Evolutionary conservation across 2,329 filamentous ascomycete genomes (phyloP), one percentile per base, ranked within the genome.

Genomic region (Magnaporthiopsis rhizophila): DNA sequence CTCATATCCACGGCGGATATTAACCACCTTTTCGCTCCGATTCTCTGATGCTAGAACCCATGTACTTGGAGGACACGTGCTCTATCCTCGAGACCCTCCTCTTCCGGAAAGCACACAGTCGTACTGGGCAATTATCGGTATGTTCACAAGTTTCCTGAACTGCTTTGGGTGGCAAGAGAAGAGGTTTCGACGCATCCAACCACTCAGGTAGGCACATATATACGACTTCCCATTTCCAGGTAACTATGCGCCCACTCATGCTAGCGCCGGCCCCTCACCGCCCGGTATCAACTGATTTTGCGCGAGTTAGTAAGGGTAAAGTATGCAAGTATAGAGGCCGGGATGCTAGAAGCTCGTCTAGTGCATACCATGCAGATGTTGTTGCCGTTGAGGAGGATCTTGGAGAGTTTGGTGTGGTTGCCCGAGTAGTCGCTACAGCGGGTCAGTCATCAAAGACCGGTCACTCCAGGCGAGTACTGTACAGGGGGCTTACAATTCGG

Each of bases 341-440:
- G 45, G 45, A n/a, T 9, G 7, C 21, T 7, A 8, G 7, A 9
- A 5, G 21, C 6, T 2, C 18, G 9, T n/a, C 45, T 9, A 4
- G 58, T 36, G 5, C 21, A 58, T 84, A 97, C 95, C 95, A 99
- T 99, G 90, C 94, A 98, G 68, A 99, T 92, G 73, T 98, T 98
- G 80, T 99, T 99, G 65, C 95, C 95, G 73, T 99, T 99, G 56
- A 99, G 81, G 58, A 99, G 79, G 67, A 99, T 97, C 82, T 98
- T 98, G 62, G 92, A 85, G 57, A 99, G 85, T 76, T 96, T 96
- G 59, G 88, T 90, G 77, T 94, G 89, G 71, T 89, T 87, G 67
- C 94, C 94, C 6, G 88, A 88, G 78, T 96, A 96, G 78, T 99
- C 95, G 75, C 94, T 98, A 63, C 0, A 32, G 15, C 26, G n/a